Evolutionary conservation across 106 monocot genomes (phyloP).

Genomic region (Posidonia australis): DNA sequence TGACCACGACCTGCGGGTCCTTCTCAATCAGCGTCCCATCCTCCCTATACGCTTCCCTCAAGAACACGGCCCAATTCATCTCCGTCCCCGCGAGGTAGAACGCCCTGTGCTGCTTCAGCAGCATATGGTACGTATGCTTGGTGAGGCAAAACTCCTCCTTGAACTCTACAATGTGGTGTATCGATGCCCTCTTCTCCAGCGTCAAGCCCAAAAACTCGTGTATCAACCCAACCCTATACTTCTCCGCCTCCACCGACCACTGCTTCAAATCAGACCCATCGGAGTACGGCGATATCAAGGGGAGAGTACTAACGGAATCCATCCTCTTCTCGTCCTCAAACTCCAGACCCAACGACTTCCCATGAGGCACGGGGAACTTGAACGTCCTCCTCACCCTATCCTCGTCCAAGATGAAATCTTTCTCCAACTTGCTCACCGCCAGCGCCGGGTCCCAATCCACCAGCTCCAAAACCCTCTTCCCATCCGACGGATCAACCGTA

Average conservation of each 20-base stretch:
- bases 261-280: conserved; percentile 50
- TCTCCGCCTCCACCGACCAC: conserved; percentile 87
- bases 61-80: conserved; percentile 96
- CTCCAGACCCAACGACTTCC: conserved; percentile 38
- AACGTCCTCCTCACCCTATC: conserved; percentile 51
- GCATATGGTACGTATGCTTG: conserved; percentile 65
- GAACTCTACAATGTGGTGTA: conserved; percentile 95
- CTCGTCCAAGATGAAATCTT: conserved; percentile 58
- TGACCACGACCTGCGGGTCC: conserved; percentile 65
- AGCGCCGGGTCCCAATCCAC: conserved; percentile 55
- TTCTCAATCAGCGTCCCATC: conserved; percentile 62
- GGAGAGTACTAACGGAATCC: conserved; percentile 46
- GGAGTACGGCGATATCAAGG: conserved; percentile 77
- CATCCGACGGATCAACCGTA: conserved; percentile 35
- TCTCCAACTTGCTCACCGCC: conserved; percentile 69
- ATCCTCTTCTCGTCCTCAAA: conserved; percentile 58
- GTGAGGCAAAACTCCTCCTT: conserved; percentile 90
- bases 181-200: conserved; percentile 78
- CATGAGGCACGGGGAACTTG: conserved; percentile 52
- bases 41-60: conserved; percentile 59
- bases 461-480: conserved; percentile 55
- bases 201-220: conserved; percentile 91
- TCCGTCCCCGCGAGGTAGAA: conserved; percentile 91
- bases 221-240: conserved; percentile 75
- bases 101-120: conserved; percentile 71